Conservation (phyloP, 768 basidiomycete genomes). For the Collybiopsis luxurians region DNA sequence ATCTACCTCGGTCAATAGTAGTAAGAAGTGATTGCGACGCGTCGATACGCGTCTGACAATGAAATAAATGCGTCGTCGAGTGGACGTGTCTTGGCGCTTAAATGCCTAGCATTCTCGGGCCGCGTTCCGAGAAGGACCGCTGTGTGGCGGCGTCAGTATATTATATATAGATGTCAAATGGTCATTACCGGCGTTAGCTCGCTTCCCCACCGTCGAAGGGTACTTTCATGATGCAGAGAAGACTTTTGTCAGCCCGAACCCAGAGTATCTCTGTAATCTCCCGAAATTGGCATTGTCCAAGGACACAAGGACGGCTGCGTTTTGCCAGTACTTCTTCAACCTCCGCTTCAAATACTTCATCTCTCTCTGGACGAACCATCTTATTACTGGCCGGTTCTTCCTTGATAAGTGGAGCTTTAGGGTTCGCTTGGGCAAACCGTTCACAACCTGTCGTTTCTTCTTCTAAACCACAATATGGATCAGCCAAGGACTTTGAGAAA, state of each 20-base stretch:
- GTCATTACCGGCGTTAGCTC: too few relatives aligned
- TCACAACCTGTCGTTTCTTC: not conserved
- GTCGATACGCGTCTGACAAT: too few relatives aligned
- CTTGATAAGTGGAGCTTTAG: not conserved
- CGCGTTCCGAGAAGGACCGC: too few relatives aligned
- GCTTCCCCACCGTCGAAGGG: not conserved
- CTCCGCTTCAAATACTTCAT: not conserved
- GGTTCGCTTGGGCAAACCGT: not conserved
- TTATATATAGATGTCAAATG: too few relatives aligned
- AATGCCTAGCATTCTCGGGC: too few relatives aligned
- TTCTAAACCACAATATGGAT: slow-evolving; percentile 39
- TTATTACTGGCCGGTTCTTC: not conserved
- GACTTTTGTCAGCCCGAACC: not conserved
- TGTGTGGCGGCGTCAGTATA: too few relatives aligned
- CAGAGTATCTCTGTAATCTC: not conserved
- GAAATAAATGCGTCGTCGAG: too few relatives aligned
- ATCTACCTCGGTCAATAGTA: too few relatives aligned
- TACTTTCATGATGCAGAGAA: not conserved
- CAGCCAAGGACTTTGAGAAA: slow-evolving; percentile 46
- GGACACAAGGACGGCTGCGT: not conserved
- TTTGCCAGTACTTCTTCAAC: not conserved
- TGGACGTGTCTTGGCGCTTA: too few relatives aligned
- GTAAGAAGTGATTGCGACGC: too few relatives aligned
- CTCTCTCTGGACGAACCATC: not conserved
- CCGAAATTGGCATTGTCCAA: not conserved